Evolutionary conservation across 805 yeast species (phyloP), one percentile per base, ranked within the genome.

Genomic region (Saccharomyces kudriavzevii): DNA sequence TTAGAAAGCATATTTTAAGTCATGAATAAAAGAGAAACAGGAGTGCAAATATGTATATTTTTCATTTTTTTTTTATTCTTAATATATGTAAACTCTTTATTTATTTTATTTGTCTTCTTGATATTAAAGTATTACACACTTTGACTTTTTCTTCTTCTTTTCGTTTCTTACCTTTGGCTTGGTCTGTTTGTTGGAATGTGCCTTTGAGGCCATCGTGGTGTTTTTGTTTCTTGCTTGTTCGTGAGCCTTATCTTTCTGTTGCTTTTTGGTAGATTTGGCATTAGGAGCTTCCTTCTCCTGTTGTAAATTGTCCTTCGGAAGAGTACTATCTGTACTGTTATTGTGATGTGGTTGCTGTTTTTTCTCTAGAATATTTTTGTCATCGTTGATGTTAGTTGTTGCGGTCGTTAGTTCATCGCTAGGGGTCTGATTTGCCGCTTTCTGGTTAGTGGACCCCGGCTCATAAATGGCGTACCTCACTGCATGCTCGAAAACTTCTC

Each of bases 401-500:
- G 27, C 40, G 35, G 40, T 29, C 35, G 48, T 50, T 25, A n/a
- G 13, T 29, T 53, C 20, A 25, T 51, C 31, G 17, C 29, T 29
- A 20, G 46, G 13, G 20, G 25, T 29, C 22, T 30, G 22, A 40
- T 27, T n/a, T 43, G 47, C 47, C 25, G 45, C 22, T 29, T 50
- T 17, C 35, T 35, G 27, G 45, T 30, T 10, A 45, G 20, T n/a
- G 35, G 49, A 31, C 71, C 60, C 60, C 13, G 63, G 62, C 31
- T 58, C 67, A 46, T 52, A 55, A 52, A 85, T 76, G 11, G 85
- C 91, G 0, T 84, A 77, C 57, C 82, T 79, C 40, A 89, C 89
- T 9, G 96, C 95, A 54, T 74, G 82, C 62, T 90, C 96, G 61
- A 90, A 90, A 5, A 89, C 86, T 53, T 85, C 86, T 65, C 85